Evolutionary conservation across 148 eudicot genomes (phyloP), one percentile per base, ranked within the genome.

Genomic region (Nepenthes gracilis): DNA sequence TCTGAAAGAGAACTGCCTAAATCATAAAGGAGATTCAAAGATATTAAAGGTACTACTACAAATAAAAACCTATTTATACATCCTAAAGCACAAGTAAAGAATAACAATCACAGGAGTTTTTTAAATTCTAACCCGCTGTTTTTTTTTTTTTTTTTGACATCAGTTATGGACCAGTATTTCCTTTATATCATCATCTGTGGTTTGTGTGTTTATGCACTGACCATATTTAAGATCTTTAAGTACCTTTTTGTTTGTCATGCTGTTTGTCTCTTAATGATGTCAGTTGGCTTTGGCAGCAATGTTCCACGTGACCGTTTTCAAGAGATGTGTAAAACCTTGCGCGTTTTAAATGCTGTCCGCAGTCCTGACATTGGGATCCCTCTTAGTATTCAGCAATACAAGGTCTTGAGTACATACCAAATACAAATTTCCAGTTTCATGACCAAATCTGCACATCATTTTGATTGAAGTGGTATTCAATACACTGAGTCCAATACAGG

Each of bases 201-300:
- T 33, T 65, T 70, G 54, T 54, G 1, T n/a, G 33, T 2, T 54
- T 54, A 2, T 14, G 7, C 15, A 11, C 15, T 32, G 32, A 32
- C 2, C 23, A 54, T 2, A 2, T 6, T 67, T 33, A 53, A 33
- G 40, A 13, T 11, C 60, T 55, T 43, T 36, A 9, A 13, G 37
- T 35, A 53, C 43, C 15, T 34, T 69, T 56, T 69, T 47, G 36
- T 78, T 55, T 57, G 73, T 75, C 85, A 79, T 79, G 77, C 76
- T 85, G 72, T 51, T 75, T 81, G 59, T 76, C 77, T 80, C 75
- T 64, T 88, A 85, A 63, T 82, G 86, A 86, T 86, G 78, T 77
- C 83, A 84, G 95, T 93, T 89, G 92, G 84, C 89, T 89, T 88
- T 89, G 87, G 81, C 99, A 93, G 99, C 80, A 82, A 90, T 74